Evolutionary conservation across 129 eudicot genomes (phyloP).

Genomic region (Scalesia atractyloides): DNA sequence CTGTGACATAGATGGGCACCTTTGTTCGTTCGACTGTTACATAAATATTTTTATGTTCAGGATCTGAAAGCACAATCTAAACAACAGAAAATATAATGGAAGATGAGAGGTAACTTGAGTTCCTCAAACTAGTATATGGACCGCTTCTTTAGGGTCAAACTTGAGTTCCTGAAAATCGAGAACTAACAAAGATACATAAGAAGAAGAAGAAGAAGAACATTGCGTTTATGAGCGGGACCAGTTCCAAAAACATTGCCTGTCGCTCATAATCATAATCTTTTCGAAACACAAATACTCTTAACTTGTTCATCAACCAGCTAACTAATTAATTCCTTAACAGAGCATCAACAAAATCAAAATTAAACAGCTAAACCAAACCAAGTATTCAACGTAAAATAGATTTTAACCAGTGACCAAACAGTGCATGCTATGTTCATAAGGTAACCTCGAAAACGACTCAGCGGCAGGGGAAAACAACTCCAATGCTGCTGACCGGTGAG

Average conservation of each 20-base stretch:
- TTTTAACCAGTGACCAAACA: too few species aligned
- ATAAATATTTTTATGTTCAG: conserved; percentile 54
- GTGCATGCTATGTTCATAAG: too few species aligned
- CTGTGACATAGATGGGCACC: conserved; percentile 56
- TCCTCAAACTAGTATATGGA: conserved; percentile 82
- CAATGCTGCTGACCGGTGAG: conserved; percentile 71
- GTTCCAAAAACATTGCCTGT: neutral
- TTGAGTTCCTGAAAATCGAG: conserved; percentile 61
- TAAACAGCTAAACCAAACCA: too few species aligned
- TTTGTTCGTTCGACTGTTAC: conserved; percentile 64
- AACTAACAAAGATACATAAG: conserved; percentile 3
- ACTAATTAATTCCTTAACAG: neutral
- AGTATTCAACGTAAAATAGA: too few species aligned
- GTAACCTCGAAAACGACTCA: conserved; percentile 54
- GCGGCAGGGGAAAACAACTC: conserved; percentile 42
- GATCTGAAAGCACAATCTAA: conserved; percentile 64
- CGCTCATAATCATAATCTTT: neutral
- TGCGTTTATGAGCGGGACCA: too few species aligned
- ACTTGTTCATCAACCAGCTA: too few species aligned
- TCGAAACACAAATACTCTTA: neutral
- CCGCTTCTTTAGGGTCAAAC: conserved; percentile 54
- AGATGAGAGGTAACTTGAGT: conserved; percentile 15
- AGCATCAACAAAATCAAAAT: neutral
- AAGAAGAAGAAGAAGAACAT: too few species aligned
- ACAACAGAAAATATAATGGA: neutral